Evolutionary conservation across 257 asterid genomes (phyloP).

Genomic region (Plectranthus barbatus): DNA sequence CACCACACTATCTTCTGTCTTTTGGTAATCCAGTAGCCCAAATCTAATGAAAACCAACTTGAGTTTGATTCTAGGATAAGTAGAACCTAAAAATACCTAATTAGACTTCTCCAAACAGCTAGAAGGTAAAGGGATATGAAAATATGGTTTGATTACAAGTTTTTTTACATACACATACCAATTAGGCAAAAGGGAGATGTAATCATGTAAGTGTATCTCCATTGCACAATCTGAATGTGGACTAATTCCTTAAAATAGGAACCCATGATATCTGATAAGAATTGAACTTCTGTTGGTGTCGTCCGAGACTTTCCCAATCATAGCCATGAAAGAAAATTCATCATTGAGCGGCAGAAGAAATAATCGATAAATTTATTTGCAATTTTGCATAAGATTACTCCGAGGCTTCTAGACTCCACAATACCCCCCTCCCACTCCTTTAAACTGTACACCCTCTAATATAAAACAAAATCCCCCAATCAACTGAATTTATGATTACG

Average conservation of each 20-base stretch:
- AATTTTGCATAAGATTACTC: neutral
- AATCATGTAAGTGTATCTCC: no score
- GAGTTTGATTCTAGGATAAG: no score
- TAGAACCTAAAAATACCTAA: no score
- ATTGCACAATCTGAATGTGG: no score
- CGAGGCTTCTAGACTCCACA: neutral
- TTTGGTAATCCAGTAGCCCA: no score
- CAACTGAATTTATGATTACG: neutral
- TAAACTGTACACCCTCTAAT: neutral
- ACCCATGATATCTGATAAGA: neutral
- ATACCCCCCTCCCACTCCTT: neutral
- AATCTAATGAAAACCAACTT: no score
- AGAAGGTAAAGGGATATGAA: no score
- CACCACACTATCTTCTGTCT: no score
- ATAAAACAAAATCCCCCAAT: neutral
- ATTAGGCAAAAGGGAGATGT: no score
- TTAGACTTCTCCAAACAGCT: no score
- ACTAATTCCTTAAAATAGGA: neutral
- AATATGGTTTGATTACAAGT: no score
- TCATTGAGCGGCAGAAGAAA: neutral
- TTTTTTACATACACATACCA: no score
- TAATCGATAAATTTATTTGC: neutral
- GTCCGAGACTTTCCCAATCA: neutral
- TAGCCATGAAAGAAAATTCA: neutral
- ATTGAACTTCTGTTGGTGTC: neutral